Evolutionary conservation across 129 eudicot species (phyloP), one percentile per base, ranked within the genome.

Genomic region (Silybum marianum): DNA sequence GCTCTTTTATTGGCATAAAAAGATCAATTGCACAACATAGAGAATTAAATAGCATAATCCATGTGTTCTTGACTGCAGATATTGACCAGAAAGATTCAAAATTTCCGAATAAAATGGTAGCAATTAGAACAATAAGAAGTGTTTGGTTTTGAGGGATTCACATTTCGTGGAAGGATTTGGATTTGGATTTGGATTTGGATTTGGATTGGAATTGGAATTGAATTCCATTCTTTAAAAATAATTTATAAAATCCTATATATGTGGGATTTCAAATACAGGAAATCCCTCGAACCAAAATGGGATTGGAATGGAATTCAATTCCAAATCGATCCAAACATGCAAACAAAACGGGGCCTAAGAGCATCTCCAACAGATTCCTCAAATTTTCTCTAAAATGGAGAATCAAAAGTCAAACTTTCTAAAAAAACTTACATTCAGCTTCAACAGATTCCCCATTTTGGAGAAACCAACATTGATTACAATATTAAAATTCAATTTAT

Each of bases 1-100:
- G 34, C 18, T 72, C 30, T 72, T 12, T 10, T 21, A 12, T 72
- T 19, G n/a, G 30, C 60, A 10, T 19, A 21, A 39, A n/a, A 36
- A 38, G 32, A 21, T 19, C 76, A 72, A n/a, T 69, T 69, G 73
- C 40, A 69, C 73, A 69, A 28, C 73, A 28, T 14, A 28, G 40
- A 24, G 36, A 73, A 73, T 12, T 32, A 24, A 40, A 14, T 21
- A 44, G 65, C 66, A 46, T 58, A 58, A 16, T n/a, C 66, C 66
- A 58, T 5, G 66, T 58, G 66, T 1, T 58, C 23, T 58, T 58
- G 62, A 22, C 65, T 44, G 65, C 36, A 42, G 63, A 42, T 16
- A 72, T 34, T 22, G 13, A 44, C 48, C 62, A 72, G 8, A 44
- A 73, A 39, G 12, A 12, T 73, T 48, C 5, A 25, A 2, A 18